Conservation (phyloP, 1,139 yeast genomes). For the Geotrichum restrictum region DNA sequence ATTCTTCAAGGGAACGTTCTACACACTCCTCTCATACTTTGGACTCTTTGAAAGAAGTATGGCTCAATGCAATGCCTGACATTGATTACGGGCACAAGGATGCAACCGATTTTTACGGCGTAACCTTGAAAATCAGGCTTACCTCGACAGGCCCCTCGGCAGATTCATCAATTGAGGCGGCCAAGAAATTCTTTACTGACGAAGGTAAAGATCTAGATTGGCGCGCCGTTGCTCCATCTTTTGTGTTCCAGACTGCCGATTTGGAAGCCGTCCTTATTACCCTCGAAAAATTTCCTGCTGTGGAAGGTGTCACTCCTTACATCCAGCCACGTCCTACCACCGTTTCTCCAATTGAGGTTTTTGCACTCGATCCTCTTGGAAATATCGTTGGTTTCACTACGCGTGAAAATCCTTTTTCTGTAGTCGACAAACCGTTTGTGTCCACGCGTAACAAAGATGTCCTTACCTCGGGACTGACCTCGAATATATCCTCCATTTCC, state of each 20-base stretch:
- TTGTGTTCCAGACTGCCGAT: slow-evolving; percentile 36
- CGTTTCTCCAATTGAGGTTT: slow-evolving; percentile 43
- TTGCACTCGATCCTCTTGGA: slow-evolving; percentile 60
- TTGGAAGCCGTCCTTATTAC: slow-evolving; percentile 24
- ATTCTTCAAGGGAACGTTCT: slow-evolving; percentile 30
- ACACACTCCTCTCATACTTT: slow-evolving; percentile 32
- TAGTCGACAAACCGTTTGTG: slow-evolving; percentile 22
- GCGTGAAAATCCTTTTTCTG: slow-evolving; percentile 36
- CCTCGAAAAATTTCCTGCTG: slow-evolving; percentile 16
- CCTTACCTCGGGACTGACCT: slow-evolving; percentile 6
- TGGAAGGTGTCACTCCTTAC: slow-evolving; percentile 21
- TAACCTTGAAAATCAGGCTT: slow-evolving; percentile 37
- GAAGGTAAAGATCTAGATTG: slow-evolving; percentile 34
- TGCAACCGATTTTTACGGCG: slow-evolving; percentile 35
- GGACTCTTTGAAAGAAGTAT: slow-evolving; percentile 29
- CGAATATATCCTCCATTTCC: slow-evolving; percentile 4
- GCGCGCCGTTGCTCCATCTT: slow-evolving; percentile 38
- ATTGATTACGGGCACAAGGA: slow-evolving; percentile 13
- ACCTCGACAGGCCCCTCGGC: slow-evolving; percentile 30
- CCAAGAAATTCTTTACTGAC: slow-evolving; percentile 24
- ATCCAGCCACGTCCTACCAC: slow-evolving; percentile 38
- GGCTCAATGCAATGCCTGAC: slow-evolving; percentile 31
- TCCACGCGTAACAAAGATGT: slow-evolving; percentile 14
- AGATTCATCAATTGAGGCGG: too few relatives aligned
- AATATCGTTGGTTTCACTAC: slow-evolving; percentile 55